Evolutionary conservation across 257 asterid genomes (phyloP).

Genomic region (Salvia hispanica): DNA sequence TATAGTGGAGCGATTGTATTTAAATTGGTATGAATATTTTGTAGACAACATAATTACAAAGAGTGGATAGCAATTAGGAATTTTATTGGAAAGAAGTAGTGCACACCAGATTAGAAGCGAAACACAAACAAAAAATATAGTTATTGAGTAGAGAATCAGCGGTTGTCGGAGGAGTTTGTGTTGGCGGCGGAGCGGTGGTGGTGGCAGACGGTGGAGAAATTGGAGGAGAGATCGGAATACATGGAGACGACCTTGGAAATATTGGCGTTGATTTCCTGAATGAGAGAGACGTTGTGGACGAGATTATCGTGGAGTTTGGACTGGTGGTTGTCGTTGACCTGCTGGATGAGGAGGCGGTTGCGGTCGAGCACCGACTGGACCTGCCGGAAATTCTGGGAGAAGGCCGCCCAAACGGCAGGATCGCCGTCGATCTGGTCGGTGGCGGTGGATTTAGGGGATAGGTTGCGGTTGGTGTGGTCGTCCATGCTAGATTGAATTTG

Average conservation of each 20-base stretch:
- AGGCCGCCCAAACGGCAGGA: conserved; percentile 56
- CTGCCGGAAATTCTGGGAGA: conserved; percentile 55
- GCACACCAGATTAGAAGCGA: no score
- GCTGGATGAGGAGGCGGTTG: conserved; percentile 68
- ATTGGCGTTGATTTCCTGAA: conserved; percentile 74
- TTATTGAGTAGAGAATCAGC: not conserved
- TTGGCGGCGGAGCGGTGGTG: conserved; percentile 16
- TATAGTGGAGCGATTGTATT: no score
- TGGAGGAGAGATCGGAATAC: conserved; percentile 57
- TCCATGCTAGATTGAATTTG: conserved; percentile 35
- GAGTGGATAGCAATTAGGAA: no score
- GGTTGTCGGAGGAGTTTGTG: conserved; percentile 32
- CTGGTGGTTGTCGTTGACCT: conserved; percentile 76
- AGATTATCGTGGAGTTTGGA: conserved; percentile 60
- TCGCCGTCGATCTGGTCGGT: conserved; percentile 40
- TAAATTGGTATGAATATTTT: no score
- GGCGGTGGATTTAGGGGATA: conserved; percentile 40
- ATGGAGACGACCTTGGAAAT: conserved; percentile 61
- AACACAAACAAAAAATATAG: no score
- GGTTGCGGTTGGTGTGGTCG: conserved; percentile 21
- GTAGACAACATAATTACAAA: no score
- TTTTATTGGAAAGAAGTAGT: no score
- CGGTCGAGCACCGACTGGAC: conserved; percentile 76
- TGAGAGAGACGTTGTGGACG: conserved; percentile 63
- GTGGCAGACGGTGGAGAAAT: conserved; percentile 48